Conservation (phyloP, 208 protist genomes). For the Endotrypanum monterogeii region DNA sequence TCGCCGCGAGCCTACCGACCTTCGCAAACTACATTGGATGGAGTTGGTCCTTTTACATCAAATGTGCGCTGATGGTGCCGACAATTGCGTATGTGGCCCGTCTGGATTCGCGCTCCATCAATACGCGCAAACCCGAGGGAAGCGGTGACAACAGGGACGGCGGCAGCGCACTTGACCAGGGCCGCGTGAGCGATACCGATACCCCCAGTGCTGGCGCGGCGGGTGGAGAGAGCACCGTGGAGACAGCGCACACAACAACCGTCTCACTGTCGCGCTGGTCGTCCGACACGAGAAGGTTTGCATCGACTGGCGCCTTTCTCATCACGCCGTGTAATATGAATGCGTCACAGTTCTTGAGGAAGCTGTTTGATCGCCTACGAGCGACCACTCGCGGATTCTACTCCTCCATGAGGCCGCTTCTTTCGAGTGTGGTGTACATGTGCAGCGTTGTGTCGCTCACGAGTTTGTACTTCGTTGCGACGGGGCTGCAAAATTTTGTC, state of each 20-base stretch:
- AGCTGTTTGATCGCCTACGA: constrained; percentile 4
- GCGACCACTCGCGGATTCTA: not conserved
- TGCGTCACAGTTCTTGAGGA: not conserved
- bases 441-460: constrained; percentile 82
- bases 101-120: constrained; percentile 60
- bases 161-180: not conserved
- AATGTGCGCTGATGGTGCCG: constrained; percentile 78
- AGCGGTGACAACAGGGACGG: constrained; percentile 3
- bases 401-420: constrained; percentile 23
- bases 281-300: not conserved
- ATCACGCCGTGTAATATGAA: not conserved
- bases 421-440: constrained; percentile 74
- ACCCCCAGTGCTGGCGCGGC: not conserved
- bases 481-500: constrained; percentile 91
- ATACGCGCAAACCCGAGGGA: constrained; percentile 28
- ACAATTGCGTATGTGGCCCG: constrained; percentile 56
- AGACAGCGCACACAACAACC: not conserved
- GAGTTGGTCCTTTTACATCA: constrained; percentile 85
- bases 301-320: not conserved
- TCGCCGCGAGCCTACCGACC: constrained; percentile 51
- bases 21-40: constrained; percentile 68
- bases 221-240: not conserved
- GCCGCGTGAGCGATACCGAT: not conserved
- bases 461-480: constrained; percentile 92
- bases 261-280: not conserved